These are phyloP conservation scores for Leishmania lainsoni DNA, from an alignment of 208 protist genomes.

Conservation along the genomic window DNA sequence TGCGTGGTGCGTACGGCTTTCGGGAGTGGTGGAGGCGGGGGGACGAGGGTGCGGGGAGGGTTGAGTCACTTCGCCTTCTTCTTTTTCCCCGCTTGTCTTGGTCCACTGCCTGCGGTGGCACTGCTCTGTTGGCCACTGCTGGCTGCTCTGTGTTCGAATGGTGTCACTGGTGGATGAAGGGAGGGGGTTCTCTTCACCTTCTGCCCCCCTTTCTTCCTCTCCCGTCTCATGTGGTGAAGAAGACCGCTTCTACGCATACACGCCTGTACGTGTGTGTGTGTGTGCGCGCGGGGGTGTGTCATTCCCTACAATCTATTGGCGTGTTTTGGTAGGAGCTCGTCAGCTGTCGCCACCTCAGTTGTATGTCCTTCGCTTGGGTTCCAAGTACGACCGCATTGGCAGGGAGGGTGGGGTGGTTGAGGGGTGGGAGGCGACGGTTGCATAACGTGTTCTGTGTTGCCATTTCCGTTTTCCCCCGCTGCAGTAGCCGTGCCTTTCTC, in stretches of 20 bases:
- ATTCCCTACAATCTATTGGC: neutral
- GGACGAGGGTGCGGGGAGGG: neutral
- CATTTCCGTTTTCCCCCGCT: neutral
- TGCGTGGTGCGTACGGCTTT: neutral
- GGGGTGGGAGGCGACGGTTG: neutral
- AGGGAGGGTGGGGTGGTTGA: neutral
- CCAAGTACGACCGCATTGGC: neutral
- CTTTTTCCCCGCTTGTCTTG: no score
- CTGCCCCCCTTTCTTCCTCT: neutral
- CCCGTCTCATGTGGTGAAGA: neutral
- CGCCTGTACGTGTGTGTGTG: neutral
- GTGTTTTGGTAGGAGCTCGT: neutral
- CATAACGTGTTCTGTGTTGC: neutral
- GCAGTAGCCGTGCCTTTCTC: neutral
- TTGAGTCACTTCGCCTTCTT: neutral
- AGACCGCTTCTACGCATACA: neutral
- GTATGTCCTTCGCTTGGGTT: neutral
- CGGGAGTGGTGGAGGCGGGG: neutral
- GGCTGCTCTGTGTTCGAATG: neutral
- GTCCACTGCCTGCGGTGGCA: neutral
- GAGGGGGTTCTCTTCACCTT: neutral
- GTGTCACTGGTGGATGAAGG: neutral
- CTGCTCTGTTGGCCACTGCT: neutral
- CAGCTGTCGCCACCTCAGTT: neutral
- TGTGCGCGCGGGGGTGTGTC: neutral